Base-by-base conservation (phyloP, 2,329 filamentous ascomycete genomes). In the Diplodia corticola region DNA sequence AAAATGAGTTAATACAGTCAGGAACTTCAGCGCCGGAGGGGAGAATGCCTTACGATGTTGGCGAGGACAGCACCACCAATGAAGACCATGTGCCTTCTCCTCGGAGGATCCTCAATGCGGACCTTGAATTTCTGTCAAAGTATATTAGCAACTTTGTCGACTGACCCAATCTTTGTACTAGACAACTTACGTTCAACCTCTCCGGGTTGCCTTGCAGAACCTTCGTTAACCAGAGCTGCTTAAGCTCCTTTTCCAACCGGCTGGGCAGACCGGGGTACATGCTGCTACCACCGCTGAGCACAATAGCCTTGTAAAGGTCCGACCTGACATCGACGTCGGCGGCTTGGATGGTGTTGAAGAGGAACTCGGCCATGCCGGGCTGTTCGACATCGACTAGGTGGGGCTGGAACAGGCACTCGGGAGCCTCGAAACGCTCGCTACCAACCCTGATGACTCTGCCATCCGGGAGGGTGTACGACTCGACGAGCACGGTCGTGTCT, bases 21-120 rank as follows among this genome's bases (percentile, higher is more conserved):
- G 28, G 37, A 46, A 17, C 24, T 28, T 61, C 74, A 73, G 12
- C 57, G 22, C 28, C 22, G 35, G 13, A 30, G 49, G 6, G 22
- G 20, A 33, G 9, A 35, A 5, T 5, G 15, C 78, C 84, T 77
- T 80, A 87, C 85, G 79, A 99, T 96, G 78, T 98, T 98, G 73
- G 95, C 95, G 74, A 99, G 83, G 69, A 99, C 95, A 28, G 95
- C 95, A 73, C 95, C 95, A 67, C 95, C 95, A 65, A 99, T 82
- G 85, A 99, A 98, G n/a, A 99, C 95, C 93, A 99, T 98, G 84
- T 99, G 95, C 80, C 94, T 87, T 82, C 95, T 88, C 81, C 95
- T 87, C 37, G 95, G 95, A 61, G 95, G 95, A 79, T 99, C 95
- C 80, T 99, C 95, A 84, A 99, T 98, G 79, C 95, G 88, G 71